A percentile compares a stretch with the other conserved stretches of the same genome.
Conservation (phyloP, 441 rosid species). For the Bocquillonia castaneifolia region DNA sequence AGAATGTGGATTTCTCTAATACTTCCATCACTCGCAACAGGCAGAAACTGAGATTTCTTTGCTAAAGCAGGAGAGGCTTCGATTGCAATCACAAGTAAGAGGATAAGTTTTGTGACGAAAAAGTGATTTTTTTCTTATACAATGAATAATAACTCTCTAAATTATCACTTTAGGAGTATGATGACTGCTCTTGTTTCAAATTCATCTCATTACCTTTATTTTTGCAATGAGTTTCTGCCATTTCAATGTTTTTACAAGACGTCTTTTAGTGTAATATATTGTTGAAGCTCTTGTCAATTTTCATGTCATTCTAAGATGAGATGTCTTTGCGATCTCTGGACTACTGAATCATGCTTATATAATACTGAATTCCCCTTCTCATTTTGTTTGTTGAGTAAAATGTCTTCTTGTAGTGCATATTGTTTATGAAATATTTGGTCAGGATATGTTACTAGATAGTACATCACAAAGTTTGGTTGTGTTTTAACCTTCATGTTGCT, state of each 20-base stretch:
- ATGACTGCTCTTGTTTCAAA: neutral
- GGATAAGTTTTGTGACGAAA: neutral
- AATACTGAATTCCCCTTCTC: neutral
- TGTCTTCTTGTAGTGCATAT: neutral
- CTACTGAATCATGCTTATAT: neutral
- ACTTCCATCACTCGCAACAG: slow-evolving; percentile 35
- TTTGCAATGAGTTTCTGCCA: neutral
- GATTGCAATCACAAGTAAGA: slow-evolving; percentile 86
- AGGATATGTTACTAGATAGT: neutral
- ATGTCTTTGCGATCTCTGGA: neutral
- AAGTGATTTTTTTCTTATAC: neutral
- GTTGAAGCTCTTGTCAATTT: neutral
- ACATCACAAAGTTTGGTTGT: neutral
- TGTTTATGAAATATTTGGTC: neutral
- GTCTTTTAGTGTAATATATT: neutral
- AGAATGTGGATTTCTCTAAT: slow-evolving; percentile 19
- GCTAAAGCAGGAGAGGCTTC: slow-evolving; percentile 83
- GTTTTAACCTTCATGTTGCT: neutral
- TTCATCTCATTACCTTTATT: neutral
- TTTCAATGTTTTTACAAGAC: neutral
- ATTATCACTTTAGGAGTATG: neutral
- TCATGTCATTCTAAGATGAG: neutral
- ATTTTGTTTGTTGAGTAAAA: neutral
- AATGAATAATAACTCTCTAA: neutral
- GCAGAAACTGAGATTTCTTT: slow-evolving; percentile 93